Conservation (phyloP, 2,329 filamentous ascomycete species). For the Talaromyces sp. region DNA sequence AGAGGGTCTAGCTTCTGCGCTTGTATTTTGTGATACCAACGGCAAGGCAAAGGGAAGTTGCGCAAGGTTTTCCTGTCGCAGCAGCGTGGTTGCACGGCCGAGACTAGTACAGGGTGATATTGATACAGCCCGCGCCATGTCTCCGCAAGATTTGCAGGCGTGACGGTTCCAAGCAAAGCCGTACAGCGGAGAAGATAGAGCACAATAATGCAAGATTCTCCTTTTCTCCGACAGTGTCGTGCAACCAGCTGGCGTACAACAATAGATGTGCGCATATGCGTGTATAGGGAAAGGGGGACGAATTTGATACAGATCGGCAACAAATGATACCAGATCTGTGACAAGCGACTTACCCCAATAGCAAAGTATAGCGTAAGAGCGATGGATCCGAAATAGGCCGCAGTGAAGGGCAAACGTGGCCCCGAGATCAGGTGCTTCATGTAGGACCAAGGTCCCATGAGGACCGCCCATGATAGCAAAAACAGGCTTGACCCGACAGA, state of each 20-base stretch:
- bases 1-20: constrained; percentile 7
- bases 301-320: constrained; percentile 18
- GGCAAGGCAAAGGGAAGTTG: constrained; percentile 2
- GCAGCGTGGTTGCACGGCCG: constrained; percentile 9
- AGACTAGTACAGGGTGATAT: constrained; percentile 11
- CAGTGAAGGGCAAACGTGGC: constrained; percentile 86
- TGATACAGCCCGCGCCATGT: constrained; percentile 1
- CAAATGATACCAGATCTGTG: constrained; percentile 9
- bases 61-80: constrained; percentile 2
- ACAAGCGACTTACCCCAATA: constrained; percentile 70
- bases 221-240: constrained; percentile 15
- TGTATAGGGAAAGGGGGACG: constrained; percentile 6
- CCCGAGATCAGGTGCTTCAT: constrained; percentile 80
- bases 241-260: constrained; percentile 17
- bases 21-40: constrained; percentile 12
- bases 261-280: constrained; percentile 7
- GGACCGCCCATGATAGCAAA: constrained; percentile 85
- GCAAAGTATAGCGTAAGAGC: constrained; percentile 88
- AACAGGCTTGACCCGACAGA: constrained; percentile 89
- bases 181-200: constrained; percentile 17
- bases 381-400: constrained; percentile 93
- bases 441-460: constrained; percentile 90
- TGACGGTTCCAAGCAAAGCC: constrained; percentile 15
- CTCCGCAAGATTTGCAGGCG: background rate
- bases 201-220: constrained; percentile 23